phyloP scores from a whole-genome alignment of 1,139 yeast species.

The Taphrina confusa region DNA sequence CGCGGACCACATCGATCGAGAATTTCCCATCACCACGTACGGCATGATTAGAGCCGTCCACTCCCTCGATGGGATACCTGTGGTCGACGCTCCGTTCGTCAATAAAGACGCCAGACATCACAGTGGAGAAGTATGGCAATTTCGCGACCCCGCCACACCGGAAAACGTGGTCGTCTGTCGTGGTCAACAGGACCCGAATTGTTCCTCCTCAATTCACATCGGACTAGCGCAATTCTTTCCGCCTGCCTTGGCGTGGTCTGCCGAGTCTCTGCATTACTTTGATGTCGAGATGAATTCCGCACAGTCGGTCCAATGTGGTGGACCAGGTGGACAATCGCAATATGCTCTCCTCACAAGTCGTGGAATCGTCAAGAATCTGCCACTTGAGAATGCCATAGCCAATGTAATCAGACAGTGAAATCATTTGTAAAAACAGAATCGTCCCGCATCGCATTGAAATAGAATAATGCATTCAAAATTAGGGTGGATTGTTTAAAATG shows the following conservation, averaged over 20 bases:
- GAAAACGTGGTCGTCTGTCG: slow-evolving; percentile 24
- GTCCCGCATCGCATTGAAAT: too few species aligned
- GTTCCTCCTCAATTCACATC: slow-evolving; percentile 1
- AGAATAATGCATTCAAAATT: too few species aligned
- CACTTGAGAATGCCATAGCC: not conserved
- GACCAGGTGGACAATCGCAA: slow-evolving; percentile 16
- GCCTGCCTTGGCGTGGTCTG: slow-evolving; percentile 20
- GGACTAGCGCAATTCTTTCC: not conserved
- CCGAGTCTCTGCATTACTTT: slow-evolving; percentile 21
- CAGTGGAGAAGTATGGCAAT: slow-evolving; percentile 31
- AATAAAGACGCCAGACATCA: slow-evolving; percentile 15
- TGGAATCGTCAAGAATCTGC: not conserved
- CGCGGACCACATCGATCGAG: slow-evolving; percentile 7
- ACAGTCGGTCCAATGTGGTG: slow-evolving; percentile 24
- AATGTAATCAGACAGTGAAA: not conserved
- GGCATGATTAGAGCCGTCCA: slow-evolving; percentile 27
- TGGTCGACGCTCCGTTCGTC: slow-evolving; percentile 13
- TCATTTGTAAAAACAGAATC: too few species aligned
- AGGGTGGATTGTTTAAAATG: too few species aligned
- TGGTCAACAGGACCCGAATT: slow-evolving; percentile 10
- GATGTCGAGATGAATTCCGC: slow-evolving; percentile 25
- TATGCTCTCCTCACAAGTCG: slow-evolving; percentile 22
- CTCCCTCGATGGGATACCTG: slow-evolving; percentile 17
- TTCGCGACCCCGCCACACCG: slow-evolving; percentile 4
- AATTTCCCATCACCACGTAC: slow-evolving; percentile 5